Evolutionary conservation across 2,329 filamentous ascomycete genomes (phyloP).

Genomic region (Botrytis fragariae): DNA sequence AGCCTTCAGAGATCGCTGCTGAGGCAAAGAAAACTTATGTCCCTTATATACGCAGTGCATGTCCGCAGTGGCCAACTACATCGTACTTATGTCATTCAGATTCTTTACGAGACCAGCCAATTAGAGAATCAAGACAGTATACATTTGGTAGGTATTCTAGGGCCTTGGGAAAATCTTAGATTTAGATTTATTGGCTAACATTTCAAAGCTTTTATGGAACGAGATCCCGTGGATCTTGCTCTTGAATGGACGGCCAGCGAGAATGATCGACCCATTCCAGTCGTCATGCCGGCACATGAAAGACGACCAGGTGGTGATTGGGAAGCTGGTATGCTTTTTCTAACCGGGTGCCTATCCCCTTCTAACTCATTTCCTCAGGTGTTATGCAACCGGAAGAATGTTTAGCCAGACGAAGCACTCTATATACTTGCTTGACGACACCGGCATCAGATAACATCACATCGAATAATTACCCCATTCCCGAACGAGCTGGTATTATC

Average conservation of each 20-base stretch:
- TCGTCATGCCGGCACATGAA: slow-evolving; percentile 60
- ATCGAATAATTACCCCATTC: slow-evolving; percentile 66
- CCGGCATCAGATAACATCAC: slow-evolving; percentile 51
- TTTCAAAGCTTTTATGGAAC: slow-evolving; percentile 46
- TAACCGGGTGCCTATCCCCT: not conserved
- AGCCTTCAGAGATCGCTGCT: slow-evolving; percentile 67
- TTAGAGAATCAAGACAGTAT: slow-evolving; percentile 37
- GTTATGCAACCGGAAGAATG: slow-evolving; percentile 67
- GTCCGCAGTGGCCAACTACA: slow-evolving; percentile 53
- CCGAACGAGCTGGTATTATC: slow-evolving; percentile 66
- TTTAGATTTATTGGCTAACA: not conserved
- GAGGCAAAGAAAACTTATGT: slow-evolving; percentile 72
- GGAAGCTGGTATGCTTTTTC: slow-evolving; percentile 55
- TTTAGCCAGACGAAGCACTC: slow-evolving; percentile 70
- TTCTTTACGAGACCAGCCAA: slow-evolving; percentile 45
- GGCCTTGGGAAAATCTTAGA: not conserved
- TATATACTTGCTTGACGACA: slow-evolving; percentile 65
- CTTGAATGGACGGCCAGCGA: slow-evolving; percentile 52
- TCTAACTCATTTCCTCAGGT: slow-evolving; percentile 40
- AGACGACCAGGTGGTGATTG: slow-evolving; percentile 76
- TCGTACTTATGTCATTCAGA: slow-evolving; percentile 51
- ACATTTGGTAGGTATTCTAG: slow-evolving; percentile 43
- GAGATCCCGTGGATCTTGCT: slow-evolving; percentile 60
- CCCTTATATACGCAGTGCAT: slow-evolving; percentile 59
- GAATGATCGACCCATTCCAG: slow-evolving; percentile 35